Conservation (phyloP, 2,329 filamentous ascomycete species). For the Setomelanomma holmii region DNA sequence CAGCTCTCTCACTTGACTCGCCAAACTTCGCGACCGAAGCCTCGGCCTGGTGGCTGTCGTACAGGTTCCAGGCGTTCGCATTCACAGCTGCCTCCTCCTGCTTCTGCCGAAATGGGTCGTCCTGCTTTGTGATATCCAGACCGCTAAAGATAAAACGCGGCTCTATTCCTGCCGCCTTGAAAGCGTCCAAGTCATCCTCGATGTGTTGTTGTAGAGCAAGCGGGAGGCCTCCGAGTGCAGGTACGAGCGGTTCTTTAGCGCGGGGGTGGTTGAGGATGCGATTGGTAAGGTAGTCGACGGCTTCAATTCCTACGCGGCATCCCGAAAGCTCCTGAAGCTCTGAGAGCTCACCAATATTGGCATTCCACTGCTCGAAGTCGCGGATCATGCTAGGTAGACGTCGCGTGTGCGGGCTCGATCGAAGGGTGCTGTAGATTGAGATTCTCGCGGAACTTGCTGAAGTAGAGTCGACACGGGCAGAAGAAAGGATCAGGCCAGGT, state of each 20-base stretch:
- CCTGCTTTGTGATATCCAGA: constrained; percentile 76
- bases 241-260: constrained; percentile 84
- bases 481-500: not conserved
- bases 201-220: constrained; percentile 78
- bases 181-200: constrained; percentile 75
- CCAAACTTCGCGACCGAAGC: constrained; percentile 88
- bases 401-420: constrained; percentile 17
- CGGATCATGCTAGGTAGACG: constrained; percentile 49
- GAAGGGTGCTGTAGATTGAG: not conserved
- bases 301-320: constrained; percentile 83
- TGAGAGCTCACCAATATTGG: constrained; percentile 62
- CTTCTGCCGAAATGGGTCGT: constrained; percentile 63
- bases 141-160: constrained; percentile 94
- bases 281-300: constrained; percentile 80
- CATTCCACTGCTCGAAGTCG: constrained; percentile 65
- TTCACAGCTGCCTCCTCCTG: constrained; percentile 72
- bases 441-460: not conserved
- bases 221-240: constrained; percentile 87
- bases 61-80: constrained; percentile 83
- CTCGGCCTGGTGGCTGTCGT: constrained; percentile 79
- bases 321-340: constrained; percentile 75
- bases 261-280: constrained; percentile 65
- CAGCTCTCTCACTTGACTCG: constrained; percentile 67
- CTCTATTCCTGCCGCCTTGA: constrained; percentile 73
- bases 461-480: not conserved